Conservation (phyloP, 257 asterid genomes). For the Solanum peruvianum region DNA sequence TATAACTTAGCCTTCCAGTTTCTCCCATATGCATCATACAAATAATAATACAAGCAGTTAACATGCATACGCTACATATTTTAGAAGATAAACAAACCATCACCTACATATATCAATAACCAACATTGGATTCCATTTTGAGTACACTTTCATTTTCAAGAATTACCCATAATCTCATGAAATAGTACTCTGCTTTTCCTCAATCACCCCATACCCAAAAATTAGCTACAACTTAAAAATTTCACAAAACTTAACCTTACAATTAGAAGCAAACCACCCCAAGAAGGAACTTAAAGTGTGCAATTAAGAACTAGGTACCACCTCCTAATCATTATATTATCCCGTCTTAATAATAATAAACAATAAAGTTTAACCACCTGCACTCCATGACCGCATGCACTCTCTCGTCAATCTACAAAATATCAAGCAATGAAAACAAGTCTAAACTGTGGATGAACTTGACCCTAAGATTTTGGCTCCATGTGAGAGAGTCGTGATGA, state of each 20-base stretch:
- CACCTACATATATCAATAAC: neutral
- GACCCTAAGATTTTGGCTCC: neutral
- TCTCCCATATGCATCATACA: neutral
- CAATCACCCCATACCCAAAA: neutral
- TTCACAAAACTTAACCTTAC: neutral
- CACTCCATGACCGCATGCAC: neutral
- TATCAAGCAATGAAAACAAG: neutral
- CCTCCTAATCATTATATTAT: neutral
- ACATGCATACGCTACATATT: neutral
- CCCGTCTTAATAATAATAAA: too few species aligned
- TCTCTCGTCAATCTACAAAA: neutral
- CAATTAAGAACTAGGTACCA: neutral
- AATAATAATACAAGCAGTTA: too few species aligned
- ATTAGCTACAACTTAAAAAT: neutral
- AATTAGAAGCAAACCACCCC: neutral
- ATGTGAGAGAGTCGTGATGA: neutral
- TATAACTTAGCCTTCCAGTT: neutral
- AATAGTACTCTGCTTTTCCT: neutral
- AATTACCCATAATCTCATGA: neutral
- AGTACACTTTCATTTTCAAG: neutral
- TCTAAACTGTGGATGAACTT: neutral
- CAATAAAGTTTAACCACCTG: neutral
- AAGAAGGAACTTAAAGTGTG: neutral
- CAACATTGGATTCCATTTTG: neutral
- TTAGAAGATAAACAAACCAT: neutral